Conservation (phyloP, 2,329 filamentous ascomycete genomes). For the Epichloe sibirici region DNA sequence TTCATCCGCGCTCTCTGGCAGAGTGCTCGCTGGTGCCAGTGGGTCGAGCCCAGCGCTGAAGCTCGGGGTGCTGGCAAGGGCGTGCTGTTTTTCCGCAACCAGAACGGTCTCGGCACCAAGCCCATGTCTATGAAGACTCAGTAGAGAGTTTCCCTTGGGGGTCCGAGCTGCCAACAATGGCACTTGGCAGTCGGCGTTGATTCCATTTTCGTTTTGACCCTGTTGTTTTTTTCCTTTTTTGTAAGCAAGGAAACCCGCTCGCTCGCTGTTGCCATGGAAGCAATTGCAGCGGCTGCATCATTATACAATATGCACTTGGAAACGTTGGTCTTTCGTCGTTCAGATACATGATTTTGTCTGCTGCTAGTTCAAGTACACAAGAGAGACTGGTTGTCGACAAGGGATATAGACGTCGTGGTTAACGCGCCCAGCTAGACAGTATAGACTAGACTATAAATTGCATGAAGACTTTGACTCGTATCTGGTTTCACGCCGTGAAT, state of each 20-base stretch:
- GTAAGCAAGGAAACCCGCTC: neutral
- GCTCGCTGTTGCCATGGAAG: neutral
- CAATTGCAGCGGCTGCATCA: neutral
- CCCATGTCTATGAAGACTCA: slow-evolving; percentile 16
- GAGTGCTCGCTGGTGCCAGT: slow-evolving; percentile 80
- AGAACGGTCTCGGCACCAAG: slow-evolving; percentile 65
- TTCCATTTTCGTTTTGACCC: neutral
- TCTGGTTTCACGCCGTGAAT: too few species aligned
- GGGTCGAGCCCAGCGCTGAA: slow-evolving; percentile 84
- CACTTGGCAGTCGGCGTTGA: slow-evolving; percentile 2
- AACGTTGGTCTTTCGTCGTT: neutral
- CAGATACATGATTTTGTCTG: neutral
- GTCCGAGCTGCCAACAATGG: neutral
- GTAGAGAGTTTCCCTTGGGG: neutral
- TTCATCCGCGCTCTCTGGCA: slow-evolving; percentile 78
- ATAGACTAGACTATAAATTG: neutral
- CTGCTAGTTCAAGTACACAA: neutral
- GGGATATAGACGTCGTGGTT: neutral
- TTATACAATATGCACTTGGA: neutral
- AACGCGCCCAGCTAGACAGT: neutral
- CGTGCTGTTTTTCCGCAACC: slow-evolving; percentile 91
- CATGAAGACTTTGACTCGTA: too few species aligned
- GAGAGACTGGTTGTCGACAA: neutral
- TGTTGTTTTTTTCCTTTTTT: neutral
- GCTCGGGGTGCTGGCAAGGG: slow-evolving; percentile 70